Percentiles rank a stretch among this genome's conserved stretches.
phyloP scores from a whole-genome alignment of 495 filamentous ascomycete genomes.

The Xylaria longipes region DNA sequence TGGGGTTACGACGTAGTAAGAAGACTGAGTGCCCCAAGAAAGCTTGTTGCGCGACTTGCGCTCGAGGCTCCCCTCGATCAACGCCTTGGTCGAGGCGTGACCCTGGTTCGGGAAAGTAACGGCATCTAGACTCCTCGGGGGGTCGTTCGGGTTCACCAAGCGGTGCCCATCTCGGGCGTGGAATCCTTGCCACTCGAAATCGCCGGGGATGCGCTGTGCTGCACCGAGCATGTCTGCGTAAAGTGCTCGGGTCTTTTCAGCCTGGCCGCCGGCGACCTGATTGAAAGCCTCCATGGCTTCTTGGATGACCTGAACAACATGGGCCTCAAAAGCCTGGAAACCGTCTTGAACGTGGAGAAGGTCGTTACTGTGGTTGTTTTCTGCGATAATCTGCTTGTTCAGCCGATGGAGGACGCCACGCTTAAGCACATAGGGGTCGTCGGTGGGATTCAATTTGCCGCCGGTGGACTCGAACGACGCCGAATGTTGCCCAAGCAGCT shows the following conservation, averaged over 20 bases:
- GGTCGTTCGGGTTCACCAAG: slow-evolving; percentile 80
- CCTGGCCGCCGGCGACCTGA: slow-evolving; percentile 75
- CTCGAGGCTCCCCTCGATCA: slow-evolving; percentile 87
- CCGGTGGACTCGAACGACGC: slow-evolving; percentile 75
- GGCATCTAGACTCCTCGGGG: slow-evolving; percentile 71
- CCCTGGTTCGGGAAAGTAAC: slow-evolving; percentile 88
- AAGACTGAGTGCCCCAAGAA: slow-evolving; percentile 75
- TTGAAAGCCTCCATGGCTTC: slow-evolving; percentile 79
- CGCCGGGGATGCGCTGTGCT: slow-evolving; percentile 80
- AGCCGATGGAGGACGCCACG: slow-evolving; percentile 82
- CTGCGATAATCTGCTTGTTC: slow-evolving; percentile 88
- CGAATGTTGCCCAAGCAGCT: slow-evolving; percentile 84
- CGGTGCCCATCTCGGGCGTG: slow-evolving; percentile 66
- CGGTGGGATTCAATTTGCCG: slow-evolving; percentile 66
- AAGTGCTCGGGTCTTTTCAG: slow-evolving; percentile 78
- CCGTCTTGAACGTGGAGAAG: slow-evolving; percentile 86
- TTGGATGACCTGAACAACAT: slow-evolving; percentile 85
- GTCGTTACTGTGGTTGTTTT: slow-evolving; percentile 93
- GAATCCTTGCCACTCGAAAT: slow-evolving; percentile 94
- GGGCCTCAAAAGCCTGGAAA: slow-evolving; percentile 86
- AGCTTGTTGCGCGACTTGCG: slow-evolving; percentile 81
- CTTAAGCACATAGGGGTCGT: slow-evolving; percentile 89
- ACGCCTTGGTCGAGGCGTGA: slow-evolving; percentile 76
- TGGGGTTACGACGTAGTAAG: slow-evolving; percentile 89
- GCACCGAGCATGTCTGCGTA: slow-evolving; percentile 82